These are phyloP conservation scores for Paramecium octaurelia DNA, from an alignment of 73 alveolate genomes.

Conservation along the genomic window DNA sequence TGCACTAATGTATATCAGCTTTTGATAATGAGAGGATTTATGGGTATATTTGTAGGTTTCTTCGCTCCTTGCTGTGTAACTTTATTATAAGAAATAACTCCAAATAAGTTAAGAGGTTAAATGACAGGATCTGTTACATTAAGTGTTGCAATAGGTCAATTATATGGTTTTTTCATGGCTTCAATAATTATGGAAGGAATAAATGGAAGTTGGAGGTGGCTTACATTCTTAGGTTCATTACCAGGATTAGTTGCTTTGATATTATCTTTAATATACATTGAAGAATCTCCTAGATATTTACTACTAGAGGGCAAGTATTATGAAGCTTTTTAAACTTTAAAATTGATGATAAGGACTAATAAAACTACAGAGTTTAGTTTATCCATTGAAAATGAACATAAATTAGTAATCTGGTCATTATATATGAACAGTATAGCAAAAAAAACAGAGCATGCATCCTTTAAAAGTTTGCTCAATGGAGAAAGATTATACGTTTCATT, in stretches of 20 bases:
- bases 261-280: background rate
- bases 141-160: conserved; percentile 51
- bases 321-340: conserved; percentile 5
- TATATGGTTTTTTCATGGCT: conserved; percentile 45
- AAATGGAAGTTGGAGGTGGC: conserved; percentile 56
- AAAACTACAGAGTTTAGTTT: background rate
- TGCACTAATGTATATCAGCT: conserved; percentile 41
- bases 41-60: conserved; percentile 62
- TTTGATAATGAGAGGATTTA: conserved; percentile 31
- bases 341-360: conserved; percentile 2
- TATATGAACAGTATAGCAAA: conserved; percentile 37
- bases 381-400: conserved; percentile 15
- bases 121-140: conserved; percentile 50
- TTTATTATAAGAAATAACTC: conserved; percentile 46
- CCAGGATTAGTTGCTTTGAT: conserved; percentile 53
- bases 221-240: background rate
- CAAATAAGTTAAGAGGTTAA: conserved; percentile 37
- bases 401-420: conserved; percentile 27
- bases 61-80: conserved; percentile 61
- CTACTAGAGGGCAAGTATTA: conserved; percentile 33
- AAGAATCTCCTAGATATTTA: conserved; percentile 50
- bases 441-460: conserved; percentile 44
- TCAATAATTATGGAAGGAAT: conserved; percentile 23
- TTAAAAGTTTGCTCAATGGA: conserved; percentile 30
- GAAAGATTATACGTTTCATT: conserved; percentile 20